These are phyloP conservation scores for Crithidia expoeki DNA, from an alignment of 208 protist genomes.

Conservation along the genomic window DNA sequence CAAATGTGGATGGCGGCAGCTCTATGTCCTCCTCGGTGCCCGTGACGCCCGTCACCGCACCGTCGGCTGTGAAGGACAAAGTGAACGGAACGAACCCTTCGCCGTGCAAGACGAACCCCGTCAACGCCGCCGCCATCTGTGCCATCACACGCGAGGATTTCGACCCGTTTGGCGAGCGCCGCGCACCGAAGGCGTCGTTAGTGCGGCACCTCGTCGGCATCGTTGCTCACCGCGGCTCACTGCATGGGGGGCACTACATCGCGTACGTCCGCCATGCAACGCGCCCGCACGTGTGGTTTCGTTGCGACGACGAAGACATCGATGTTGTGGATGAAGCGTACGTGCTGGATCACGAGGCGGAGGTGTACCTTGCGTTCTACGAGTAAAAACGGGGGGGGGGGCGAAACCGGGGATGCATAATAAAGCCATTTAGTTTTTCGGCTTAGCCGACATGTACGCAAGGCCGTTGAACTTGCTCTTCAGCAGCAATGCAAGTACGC, in stretches of 20 bases:
- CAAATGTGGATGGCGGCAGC: slow-evolving; percentile 22
- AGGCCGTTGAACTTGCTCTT: background rate
- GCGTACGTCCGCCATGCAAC: slow-evolving; percentile 74
- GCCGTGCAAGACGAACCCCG: background rate
- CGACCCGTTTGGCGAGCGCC: slow-evolving; percentile 40
- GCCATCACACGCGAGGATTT: slow-evolving; percentile 32
- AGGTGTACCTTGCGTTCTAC: slow-evolving; percentile 89
- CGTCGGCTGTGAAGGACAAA: slow-evolving; percentile 1
- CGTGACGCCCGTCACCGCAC: background rate
- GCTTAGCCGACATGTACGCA: background rate
- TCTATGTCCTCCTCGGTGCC: slow-evolving; percentile 11
- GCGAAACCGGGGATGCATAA: background rate
- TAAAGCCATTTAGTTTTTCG: background rate
- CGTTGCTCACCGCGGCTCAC: slow-evolving; percentile 80
- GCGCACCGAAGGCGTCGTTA: slow-evolving; percentile 37
- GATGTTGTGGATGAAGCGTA: slow-evolving; percentile 66
- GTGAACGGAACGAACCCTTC: too few species aligned
- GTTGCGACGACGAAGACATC: slow-evolving; percentile 86
- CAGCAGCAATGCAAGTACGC: too few species aligned
- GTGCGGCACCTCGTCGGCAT: slow-evolving; percentile 74
- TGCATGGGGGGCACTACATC: slow-evolving; percentile 89
- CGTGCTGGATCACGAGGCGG: slow-evolving; percentile 53
- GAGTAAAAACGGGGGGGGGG: slow-evolving; percentile 40
- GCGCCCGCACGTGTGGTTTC: slow-evolving; percentile 75
- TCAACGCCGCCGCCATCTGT: slow-evolving; percentile 16